phyloP scores from a whole-genome alignment of 1,139 yeast genomes.

The Nakaseomyces uthaithaninus region DNA sequence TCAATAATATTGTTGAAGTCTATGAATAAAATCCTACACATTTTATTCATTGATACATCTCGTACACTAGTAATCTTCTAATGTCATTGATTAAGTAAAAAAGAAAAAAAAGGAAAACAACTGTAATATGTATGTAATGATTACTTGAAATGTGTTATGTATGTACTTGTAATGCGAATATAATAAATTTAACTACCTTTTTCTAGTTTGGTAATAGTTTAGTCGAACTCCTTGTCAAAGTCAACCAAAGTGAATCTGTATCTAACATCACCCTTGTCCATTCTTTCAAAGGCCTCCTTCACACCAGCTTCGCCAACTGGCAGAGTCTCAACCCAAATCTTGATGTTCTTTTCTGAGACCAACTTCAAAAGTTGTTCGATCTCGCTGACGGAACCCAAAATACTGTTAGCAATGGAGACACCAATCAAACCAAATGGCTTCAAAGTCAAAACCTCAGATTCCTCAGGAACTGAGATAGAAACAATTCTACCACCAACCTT shows the following conservation, averaged over 20 bases:
- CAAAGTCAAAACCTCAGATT: conserved; percentile 36
- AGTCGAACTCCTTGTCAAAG: conserved; percentile 17
- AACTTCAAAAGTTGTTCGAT: conserved; percentile 46
- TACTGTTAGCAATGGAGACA: conserved; percentile 40
- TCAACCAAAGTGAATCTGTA: conserved; percentile 56
- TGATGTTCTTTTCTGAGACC: conserved; percentile 43
- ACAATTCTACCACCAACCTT: conserved; percentile 42
- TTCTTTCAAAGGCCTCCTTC: conserved; percentile 42
- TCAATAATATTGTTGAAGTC: conserved; percentile 14
- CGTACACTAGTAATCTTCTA: no score
- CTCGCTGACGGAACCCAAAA: conserved; percentile 45
- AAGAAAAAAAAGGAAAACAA: no score
- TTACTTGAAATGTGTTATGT: no score
- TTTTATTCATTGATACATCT: no score
- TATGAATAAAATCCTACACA: conserved; percentile 13
- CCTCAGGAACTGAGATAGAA: conserved; percentile 46
- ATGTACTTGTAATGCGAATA: no score
- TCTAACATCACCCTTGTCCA: conserved; percentile 47
- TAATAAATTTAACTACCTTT: no score
- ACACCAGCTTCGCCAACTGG: conserved; percentile 45
- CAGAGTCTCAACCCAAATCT: conserved; percentile 52
- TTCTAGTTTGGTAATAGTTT: no score
- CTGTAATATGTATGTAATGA: no score
- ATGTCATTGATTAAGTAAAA: no score
- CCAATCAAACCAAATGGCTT: conserved; percentile 42